A percentile compares a stretch with the other conserved stretches of the same genome.
phyloP scores from a whole-genome alignment of 345 rosid species.

The Rhodamnia rubescens region DNA sequence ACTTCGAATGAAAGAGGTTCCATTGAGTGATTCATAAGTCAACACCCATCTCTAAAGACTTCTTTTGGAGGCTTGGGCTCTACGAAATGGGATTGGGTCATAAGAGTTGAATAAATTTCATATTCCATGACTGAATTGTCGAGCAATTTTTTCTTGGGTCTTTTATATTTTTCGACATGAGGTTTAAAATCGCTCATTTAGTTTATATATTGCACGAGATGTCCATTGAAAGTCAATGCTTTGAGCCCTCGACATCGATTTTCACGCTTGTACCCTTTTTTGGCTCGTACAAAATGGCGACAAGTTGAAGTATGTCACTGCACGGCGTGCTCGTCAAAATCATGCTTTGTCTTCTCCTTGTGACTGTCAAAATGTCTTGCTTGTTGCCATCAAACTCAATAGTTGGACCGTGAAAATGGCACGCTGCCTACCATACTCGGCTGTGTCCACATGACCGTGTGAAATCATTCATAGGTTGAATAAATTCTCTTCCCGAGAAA shows the following conservation, averaged over 20 bases:
- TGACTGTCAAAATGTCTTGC: background rate
- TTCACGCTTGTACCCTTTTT: background rate
- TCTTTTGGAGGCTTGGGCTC: background rate
- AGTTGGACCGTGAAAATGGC: background rate
- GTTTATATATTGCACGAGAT: too few species aligned
- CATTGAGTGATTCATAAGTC: background rate
- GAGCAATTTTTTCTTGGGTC: background rate
- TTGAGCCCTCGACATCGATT: background rate
- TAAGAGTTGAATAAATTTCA: background rate
- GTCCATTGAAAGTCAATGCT: background rate
- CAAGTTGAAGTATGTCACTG: background rate
- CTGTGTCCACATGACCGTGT: background rate
- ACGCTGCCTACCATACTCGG: background rate
- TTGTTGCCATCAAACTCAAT: background rate
- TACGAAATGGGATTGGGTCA: background rate
- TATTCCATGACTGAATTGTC: background rate
- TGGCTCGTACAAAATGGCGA: background rate
- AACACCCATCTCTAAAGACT: background rate
- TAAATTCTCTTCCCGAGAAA: too few species aligned
- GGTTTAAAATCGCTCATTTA: background rate
- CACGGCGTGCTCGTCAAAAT: background rate
- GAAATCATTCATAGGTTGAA: background rate
- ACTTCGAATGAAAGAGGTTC: background rate
- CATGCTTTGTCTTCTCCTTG: background rate
- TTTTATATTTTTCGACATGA: background rate